Percentiles rank a stretch among this genome's conserved stretches.
phyloP scores from a whole-genome alignment of 2,329 filamentous ascomycete species.

The Massarina eburnea region DNA sequence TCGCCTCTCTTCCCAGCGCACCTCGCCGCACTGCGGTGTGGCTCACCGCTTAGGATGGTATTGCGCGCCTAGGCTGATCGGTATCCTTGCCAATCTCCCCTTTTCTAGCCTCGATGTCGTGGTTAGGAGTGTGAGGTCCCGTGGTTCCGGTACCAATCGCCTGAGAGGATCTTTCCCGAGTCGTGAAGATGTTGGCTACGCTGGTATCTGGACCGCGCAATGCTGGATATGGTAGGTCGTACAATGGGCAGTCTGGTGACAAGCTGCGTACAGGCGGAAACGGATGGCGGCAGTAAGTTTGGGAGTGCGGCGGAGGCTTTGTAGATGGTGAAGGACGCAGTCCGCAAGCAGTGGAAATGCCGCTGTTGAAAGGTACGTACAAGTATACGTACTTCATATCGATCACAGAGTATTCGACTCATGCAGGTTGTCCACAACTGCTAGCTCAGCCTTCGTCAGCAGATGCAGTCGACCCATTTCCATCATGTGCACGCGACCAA shows the following conservation, averaged over 20 bases:
- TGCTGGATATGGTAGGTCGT: slow-evolving; percentile 1
- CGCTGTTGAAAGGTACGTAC: slow-evolving; percentile 6
- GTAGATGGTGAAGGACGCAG: not conserved
- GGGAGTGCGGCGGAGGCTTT: slow-evolving; percentile 8
- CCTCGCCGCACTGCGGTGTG: slow-evolving; percentile 13
- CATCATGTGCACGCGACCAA: slow-evolving; percentile 12
- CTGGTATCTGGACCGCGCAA: not conserved
- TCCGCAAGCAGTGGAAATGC: not conserved
- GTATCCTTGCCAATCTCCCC: not conserved
- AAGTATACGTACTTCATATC: slow-evolving; percentile 6
- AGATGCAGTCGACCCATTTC: slow-evolving; percentile 15
- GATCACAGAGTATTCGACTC: not conserved
- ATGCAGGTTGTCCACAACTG: not conserved
- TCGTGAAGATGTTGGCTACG: not conserved
- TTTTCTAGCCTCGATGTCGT: not conserved
- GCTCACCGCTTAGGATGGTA: slow-evolving; percentile 15
- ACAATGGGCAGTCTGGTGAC: slow-evolving; percentile 13
- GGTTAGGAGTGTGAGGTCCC: too few species aligned
- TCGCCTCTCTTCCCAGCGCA: not conserved
- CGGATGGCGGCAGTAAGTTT: slow-evolving; percentile 25
- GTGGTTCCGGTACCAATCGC: not conserved
- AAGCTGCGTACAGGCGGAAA: slow-evolving; percentile 1
- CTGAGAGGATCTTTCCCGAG: too few species aligned
- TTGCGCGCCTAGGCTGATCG: slow-evolving; percentile 5
- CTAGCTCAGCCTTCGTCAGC: slow-evolving; percentile 28